Evolutionary conservation across 768 basidiomycete species (phyloP).

Genomic region (Amanita muscaria): DNA sequence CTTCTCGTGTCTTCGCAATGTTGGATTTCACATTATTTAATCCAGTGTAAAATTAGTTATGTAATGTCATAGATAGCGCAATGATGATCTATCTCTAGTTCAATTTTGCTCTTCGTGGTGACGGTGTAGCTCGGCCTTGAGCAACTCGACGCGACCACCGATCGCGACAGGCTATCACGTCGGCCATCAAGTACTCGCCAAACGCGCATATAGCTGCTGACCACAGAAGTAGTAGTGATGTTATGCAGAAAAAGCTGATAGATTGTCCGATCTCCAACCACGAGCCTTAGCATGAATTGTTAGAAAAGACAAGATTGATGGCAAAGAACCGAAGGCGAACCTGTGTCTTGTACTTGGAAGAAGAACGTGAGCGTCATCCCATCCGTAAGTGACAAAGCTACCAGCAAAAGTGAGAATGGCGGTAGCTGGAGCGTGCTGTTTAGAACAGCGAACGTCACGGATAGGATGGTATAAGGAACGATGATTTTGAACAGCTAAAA

Average conservation of each 20-base stretch:
- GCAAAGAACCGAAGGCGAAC: conserved; percentile 22
- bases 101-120: too few relatives aligned
- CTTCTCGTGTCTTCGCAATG: too few relatives aligned
- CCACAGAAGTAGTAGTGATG: conserved; percentile 71
- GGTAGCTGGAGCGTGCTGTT: conserved; percentile 62
- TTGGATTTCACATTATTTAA: too few relatives aligned
- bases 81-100: too few relatives aligned
- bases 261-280: conserved; percentile 89
- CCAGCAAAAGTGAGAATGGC: conserved; percentile 72
- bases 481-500: conserved; percentile 73
- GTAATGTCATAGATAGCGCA: too few relatives aligned
- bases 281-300: conserved; percentile 37
- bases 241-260: conserved; percentile 82
- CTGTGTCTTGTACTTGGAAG: conserved; percentile 73
- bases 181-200: conserved; percentile 67
- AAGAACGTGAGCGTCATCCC: conserved; percentile 82
- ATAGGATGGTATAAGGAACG: conserved; percentile 70
- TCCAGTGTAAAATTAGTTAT: too few relatives aligned
- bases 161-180: conserved; percentile 20
- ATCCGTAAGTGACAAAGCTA: conserved; percentile 68
- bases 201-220: conserved; percentile 66
- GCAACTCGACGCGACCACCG: too few relatives aligned
- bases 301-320: conserved; percentile 6
- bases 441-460: conserved; percentile 58
- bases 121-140: too few relatives aligned